Base-by-base conservation (phyloP, 768 basidiomycete species). In the Russula griseocarnosa region DNA sequence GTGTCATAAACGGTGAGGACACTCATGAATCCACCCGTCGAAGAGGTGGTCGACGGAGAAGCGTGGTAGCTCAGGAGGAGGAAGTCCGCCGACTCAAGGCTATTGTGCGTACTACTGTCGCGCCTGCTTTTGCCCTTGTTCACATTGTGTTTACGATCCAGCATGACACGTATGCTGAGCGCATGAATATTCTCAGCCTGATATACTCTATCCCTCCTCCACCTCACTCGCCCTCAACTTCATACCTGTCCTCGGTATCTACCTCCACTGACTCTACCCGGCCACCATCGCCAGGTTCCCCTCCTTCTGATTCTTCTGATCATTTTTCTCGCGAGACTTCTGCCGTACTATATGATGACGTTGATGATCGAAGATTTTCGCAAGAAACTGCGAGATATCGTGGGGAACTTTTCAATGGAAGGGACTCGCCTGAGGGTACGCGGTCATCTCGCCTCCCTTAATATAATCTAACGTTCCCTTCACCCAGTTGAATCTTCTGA, bases 81-180 rank as follows among this genome's bases (percentile, higher is more conserved):
- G 94, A 96, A 79, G 87, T 94, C 54, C 80, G 86, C 69, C 79
- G 93, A 68, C 76, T 96, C 62, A 88, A 89, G 76, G 89, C 89
- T 67, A 96, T 96, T 69, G 93, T 93, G 76, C 78, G 92, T 81
- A n/a, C 46, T 44, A 28, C 38, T 28, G 26, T 54, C 20, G 40
- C 55, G n/a, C 46, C 11, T 18, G 14, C 53, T 24, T 36, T 32
- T 26, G 3, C 18, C 30, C 28, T 16, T 55, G 20, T 55, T 40
- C 52, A 60, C 22, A 58, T 38, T 28, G 34, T 70, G 65, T 22
- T 52, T 56, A 55, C 24, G 56, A 20, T 55, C 18, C 73, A 94
- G 93, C 94, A 95, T 72, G 94, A 96, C 74, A 95, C 94, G 10
- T 96, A 96, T 74, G 92, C 90, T 63, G 92, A 96, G 74, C 85